Evolutionary conservation across 2,329 filamentous ascomycete genomes (phyloP).

Genomic region (Fusarium mundagurra): DNA sequence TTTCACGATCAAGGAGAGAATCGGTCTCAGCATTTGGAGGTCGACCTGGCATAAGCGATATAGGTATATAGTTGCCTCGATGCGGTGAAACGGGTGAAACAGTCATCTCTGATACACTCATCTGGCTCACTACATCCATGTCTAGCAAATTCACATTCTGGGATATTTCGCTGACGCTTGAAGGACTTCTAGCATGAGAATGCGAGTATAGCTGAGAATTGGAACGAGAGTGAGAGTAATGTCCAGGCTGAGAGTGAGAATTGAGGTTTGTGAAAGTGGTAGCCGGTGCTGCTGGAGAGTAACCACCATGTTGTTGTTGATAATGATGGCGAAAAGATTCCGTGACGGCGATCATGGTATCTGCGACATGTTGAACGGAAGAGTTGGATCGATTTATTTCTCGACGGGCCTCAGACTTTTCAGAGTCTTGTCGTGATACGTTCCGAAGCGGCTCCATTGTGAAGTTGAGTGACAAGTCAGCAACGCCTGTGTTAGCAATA

Average conservation of each 20-base stretch:
- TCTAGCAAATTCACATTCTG: constrained; percentile 31
- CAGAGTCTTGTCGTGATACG: constrained; percentile 30
- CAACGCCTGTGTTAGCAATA: constrained; percentile 19
- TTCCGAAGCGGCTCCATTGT: constrained; percentile 37
- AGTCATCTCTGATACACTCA: constrained; percentile 33
- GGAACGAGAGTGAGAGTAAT: not conserved
- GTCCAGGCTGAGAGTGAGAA: not conserved
- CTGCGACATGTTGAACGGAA: constrained; percentile 34
- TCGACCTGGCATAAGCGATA: constrained; percentile 7
- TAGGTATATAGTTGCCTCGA: constrained; percentile 11
- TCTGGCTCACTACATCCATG: constrained; percentile 26
- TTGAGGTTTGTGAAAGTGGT: constrained; percentile 32
- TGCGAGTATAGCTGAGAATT: not conserved
- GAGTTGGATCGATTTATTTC: constrained; percentile 25
- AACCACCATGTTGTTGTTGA: constrained; percentile 24
- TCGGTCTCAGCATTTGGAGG: constrained; percentile 22
- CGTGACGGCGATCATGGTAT: constrained; percentile 42
- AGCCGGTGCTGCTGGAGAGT: constrained; percentile 30
- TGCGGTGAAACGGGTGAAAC: constrained; percentile 29
- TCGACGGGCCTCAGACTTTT: constrained; percentile 36
- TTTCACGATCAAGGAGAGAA: constrained; percentile 29
- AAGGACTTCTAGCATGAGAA: constrained; percentile 32
- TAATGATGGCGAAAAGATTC: constrained; percentile 42
- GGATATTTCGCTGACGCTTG: constrained; percentile 35
- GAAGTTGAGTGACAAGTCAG: constrained; percentile 20